phyloP scores from a whole-genome alignment of 495 filamentous ascomycete genomes.

The Aspergillus nidulans region DNA sequence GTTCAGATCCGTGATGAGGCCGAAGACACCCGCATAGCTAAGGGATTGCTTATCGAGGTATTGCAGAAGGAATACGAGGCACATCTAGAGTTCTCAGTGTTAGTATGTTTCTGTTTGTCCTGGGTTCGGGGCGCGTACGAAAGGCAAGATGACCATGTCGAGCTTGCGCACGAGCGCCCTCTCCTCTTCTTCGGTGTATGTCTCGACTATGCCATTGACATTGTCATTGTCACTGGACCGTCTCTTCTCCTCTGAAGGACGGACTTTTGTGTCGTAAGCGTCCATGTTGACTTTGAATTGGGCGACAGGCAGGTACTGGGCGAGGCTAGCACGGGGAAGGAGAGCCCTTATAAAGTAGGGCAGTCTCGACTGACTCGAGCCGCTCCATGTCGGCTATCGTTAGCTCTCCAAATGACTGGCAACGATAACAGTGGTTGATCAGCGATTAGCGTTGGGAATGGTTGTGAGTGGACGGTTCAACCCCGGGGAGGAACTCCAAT shows the following conservation, averaged over 20 bases:
- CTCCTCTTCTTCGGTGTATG: conserved; percentile 30
- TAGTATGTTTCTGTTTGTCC: neutral
- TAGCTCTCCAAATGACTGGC: neutral
- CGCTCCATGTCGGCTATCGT: neutral
- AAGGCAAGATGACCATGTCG: conserved; percentile 37
- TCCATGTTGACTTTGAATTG: neutral
- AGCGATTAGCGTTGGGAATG: neutral
- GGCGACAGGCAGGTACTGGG: no score
- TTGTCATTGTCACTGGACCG: neutral
- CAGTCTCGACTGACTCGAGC: neutral
- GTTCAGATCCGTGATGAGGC: conserved; percentile 47
- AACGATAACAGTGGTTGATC: neutral
- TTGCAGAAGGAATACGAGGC: conserved; percentile 17
- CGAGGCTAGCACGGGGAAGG: neutral
- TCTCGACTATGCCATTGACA: neutral
- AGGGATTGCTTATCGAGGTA: conserved; percentile 53
- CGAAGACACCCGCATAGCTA: conserved; percentile 53
- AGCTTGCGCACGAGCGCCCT: conserved; percentile 44
- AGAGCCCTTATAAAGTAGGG: neutral
- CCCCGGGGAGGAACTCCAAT: neutral
- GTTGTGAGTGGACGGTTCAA: neutral
- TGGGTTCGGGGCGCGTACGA: neutral
- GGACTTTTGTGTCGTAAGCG: neutral
- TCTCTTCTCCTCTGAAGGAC: neutral
- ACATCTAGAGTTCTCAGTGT: conserved; percentile 19